Conservation (phyloP, 2,329 filamentous ascomycete genomes). For the Coniochaeta hoffmannii region DNA sequence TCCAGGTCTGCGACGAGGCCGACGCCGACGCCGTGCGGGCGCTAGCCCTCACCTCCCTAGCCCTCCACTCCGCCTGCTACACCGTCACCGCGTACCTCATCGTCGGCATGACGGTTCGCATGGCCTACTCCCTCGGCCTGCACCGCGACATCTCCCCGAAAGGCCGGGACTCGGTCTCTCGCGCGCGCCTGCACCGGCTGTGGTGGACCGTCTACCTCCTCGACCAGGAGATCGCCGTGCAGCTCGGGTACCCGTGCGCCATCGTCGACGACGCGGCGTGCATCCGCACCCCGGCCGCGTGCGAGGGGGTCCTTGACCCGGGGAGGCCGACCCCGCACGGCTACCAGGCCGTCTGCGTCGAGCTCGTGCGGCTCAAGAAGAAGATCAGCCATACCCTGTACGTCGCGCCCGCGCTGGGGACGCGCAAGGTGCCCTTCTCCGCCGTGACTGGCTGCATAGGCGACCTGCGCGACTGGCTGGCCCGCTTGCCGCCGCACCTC, state of each 20-base stretch:
- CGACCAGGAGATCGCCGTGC: conserved; percentile 7
- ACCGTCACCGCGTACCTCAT: conserved; percentile 6
- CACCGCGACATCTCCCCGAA: conserved; percentile 4
- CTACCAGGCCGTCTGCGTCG: conserved; percentile 3
- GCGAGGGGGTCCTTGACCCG: conserved; percentile 5
- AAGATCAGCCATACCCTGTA: conserved; percentile 4
- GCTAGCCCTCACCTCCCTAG: conserved; percentile 2
- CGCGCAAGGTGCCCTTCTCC: conserved; percentile 4
- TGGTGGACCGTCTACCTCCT: conserved; percentile 9
- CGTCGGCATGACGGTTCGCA: conserved; percentile 5
- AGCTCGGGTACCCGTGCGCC: conserved; percentile 7
- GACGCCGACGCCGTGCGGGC: conserved; percentile 7
- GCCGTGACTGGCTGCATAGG: conserved; percentile 4
- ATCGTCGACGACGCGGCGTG: conserved; percentile 5
- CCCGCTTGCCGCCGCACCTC: conserved; percentile 4
- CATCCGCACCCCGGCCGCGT: conserved; percentile 1
- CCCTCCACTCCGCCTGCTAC: conserved; percentile 6
- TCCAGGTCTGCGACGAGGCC: conserved; percentile 5
- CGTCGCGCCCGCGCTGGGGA: conserved; percentile 2
- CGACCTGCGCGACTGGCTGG: conserved; percentile 3
- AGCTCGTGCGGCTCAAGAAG: conserved; percentile 4
- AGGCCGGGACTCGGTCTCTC: conserved; percentile 4
- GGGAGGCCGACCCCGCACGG: conserved; percentile 3
- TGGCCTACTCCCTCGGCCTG: conserved; percentile 6
- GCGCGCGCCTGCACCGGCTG: conserved; percentile 5